phyloP scores from a whole-genome alignment of 352 stramenopile species.

The Pythium vanterpoolii region DNA sequence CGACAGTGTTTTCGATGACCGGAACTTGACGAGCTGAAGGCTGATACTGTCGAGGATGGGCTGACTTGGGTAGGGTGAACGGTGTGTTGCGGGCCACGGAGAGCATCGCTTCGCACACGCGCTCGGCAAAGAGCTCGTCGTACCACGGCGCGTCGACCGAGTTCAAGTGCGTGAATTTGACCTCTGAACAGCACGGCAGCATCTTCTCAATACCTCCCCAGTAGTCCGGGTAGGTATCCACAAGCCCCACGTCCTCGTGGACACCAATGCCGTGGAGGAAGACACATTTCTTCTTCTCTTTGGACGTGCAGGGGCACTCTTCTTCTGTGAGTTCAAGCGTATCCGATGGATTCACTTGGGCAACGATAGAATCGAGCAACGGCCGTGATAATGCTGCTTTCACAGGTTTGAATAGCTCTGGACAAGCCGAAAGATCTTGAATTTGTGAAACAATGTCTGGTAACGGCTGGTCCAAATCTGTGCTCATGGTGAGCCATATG shows the following conservation, averaged over 20 bases:
- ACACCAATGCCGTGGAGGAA: slow-evolving; percentile 48
- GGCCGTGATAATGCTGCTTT: neutral
- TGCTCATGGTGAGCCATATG: neutral
- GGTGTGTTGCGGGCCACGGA: slow-evolving; percentile 13
- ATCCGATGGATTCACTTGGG: neutral
- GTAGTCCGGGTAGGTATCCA: slow-evolving; percentile 24
- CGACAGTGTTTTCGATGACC: slow-evolving; percentile 22
- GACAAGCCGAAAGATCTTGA: neutral
- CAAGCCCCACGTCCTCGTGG: slow-evolving; percentile 21
- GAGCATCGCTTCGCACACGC: slow-evolving; percentile 22
- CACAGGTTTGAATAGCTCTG: neutral
- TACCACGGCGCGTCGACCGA: slow-evolving; percentile 30
- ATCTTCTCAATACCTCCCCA: slow-evolving; percentile 22
- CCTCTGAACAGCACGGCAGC: slow-evolving; percentile 26
- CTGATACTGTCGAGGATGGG: neutral
- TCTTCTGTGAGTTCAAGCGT: slow-evolving; percentile 1
- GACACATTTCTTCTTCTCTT: slow-evolving; percentile 32
- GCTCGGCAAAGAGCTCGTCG: slow-evolving; percentile 19
- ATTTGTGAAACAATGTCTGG: slow-evolving; percentile 4
- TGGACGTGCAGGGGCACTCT: slow-evolving; percentile 9
- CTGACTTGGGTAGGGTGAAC: slow-evolving; percentile 15
- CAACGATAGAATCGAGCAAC: neutral
- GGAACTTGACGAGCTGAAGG: neutral
- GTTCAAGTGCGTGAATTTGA: slow-evolving; percentile 35
- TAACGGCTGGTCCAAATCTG: neutral